These are phyloP conservation scores for Amphirosellinia nigrospora DNA, from an alignment of 495 filamentous ascomycete genomes.

Conservation along the genomic window DNA sequence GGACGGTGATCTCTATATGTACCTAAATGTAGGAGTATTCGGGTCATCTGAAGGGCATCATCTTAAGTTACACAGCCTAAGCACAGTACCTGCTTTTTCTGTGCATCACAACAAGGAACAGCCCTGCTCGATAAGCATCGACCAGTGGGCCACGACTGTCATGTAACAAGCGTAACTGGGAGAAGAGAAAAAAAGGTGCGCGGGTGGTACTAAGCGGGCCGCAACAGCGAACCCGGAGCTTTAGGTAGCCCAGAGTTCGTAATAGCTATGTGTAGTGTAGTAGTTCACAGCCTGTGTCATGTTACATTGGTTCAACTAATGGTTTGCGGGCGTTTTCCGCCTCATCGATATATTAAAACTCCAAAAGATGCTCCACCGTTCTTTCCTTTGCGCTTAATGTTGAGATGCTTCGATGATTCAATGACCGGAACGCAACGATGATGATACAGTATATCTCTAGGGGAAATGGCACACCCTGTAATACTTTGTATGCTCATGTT, in stretches of 20 bases:
- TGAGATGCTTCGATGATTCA: not conserved
- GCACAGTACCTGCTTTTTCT: not conserved
- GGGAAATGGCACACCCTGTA: not conserved
- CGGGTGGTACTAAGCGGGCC: not conserved
- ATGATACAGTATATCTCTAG: too few relatives aligned
- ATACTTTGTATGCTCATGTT: not conserved
- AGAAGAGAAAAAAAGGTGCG: too few relatives aligned
- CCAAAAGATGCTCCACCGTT: not conserved
- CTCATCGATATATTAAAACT: not conserved
- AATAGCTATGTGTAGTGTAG: not conserved
- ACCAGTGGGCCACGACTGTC: not conserved
- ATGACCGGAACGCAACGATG: not conserved
- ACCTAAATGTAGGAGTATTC: not conserved
- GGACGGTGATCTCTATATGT: not conserved
- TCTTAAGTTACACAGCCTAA: too few relatives aligned
- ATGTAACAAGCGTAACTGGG: not conserved
- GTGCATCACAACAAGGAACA: not conserved
- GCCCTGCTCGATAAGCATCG: not conserved
- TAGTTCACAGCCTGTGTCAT: slow-evolving; percentile 1
- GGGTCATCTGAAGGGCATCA: not conserved
- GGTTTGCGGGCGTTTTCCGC: not conserved
- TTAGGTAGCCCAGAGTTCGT: not conserved
- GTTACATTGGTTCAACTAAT: not conserved
- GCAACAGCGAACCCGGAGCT: not conserved
- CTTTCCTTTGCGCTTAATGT: not conserved